Evolutionary conservation across 257 asterid genomes (phyloP).

Genomic region (Solanum okadae): DNA sequence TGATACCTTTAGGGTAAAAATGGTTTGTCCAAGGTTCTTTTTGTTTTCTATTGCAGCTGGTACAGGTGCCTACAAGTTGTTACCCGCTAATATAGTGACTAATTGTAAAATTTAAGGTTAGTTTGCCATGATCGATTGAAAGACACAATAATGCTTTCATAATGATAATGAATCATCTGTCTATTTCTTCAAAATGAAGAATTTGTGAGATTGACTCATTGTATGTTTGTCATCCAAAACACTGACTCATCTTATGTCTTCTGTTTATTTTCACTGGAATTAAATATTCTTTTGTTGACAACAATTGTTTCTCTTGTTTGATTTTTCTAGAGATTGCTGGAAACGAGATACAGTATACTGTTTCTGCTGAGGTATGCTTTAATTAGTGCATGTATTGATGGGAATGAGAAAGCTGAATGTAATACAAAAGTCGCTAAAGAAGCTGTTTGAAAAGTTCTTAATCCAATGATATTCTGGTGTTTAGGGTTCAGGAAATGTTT

Average conservation of each 20-base stretch:
- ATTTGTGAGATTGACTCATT: neutral
- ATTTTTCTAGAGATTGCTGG: constrained; percentile 41
- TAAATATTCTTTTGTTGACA: constrained; percentile 3
- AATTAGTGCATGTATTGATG: neutral
- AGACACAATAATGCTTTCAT: neutral
- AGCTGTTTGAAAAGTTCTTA: neutral
- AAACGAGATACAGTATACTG: constrained; percentile 40
- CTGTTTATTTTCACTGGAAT: neutral
- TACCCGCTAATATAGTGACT: neutral
- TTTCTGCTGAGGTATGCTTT: constrained; percentile 64
- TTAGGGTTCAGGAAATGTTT: neutral
- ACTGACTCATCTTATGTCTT: neutral
- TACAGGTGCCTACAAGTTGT: neutral
- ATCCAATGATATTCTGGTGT: neutral
- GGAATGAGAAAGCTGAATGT: neutral
- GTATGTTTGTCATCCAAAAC: neutral
- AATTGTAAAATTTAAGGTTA: neutral
- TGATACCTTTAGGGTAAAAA: neutral
- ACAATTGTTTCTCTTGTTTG: neutral
- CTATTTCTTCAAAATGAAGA: neutral
- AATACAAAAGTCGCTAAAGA: neutral
- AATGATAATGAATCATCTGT: neutral
- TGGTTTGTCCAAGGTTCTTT: neutral
- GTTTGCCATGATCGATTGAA: neutral
- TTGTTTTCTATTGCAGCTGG: neutral